Evolutionary conservation across 2,329 filamentous ascomycete species (phyloP).

Genomic region (Ophiobolus disseminans): DNA sequence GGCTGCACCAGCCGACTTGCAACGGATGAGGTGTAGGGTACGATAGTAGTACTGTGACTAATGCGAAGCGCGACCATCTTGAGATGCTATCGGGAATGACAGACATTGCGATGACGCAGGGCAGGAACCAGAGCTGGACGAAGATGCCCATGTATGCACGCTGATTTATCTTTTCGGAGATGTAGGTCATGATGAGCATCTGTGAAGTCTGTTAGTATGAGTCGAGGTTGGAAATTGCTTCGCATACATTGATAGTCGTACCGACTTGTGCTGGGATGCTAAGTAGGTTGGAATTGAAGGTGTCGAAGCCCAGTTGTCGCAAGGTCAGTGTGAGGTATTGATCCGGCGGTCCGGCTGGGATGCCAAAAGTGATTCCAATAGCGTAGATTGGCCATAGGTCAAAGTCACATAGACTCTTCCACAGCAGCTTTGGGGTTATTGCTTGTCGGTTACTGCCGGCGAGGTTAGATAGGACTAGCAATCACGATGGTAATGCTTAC

Average conservation of each 20-base stretch:
- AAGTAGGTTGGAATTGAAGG: conserved; percentile 53
- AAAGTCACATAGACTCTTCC: conserved; percentile 62
- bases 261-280: conserved; percentile 33
- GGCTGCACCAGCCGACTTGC: conserved; percentile 11
- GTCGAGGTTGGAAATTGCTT: neutral
- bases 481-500: neutral
- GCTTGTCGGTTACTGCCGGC: conserved; percentile 56
- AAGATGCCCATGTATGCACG: conserved; percentile 56
- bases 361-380: conserved; percentile 7
- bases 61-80: conserved; percentile 59
- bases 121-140: conserved; percentile 65
- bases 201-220: conserved; percentile 32
- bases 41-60: conserved; percentile 39
- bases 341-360: conserved; percentile 45
- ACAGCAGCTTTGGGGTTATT: conserved; percentile 59
- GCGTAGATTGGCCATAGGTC: neutral
- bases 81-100: conserved; percentile 54
- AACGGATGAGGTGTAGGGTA: conserved; percentile 6
- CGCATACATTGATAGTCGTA: neutral
- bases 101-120: conserved; percentile 61
- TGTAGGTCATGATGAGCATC: conserved; percentile 51
- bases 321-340: conserved; percentile 52
- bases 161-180: conserved; percentile 55
- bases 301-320: conserved; percentile 49
- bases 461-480: conserved; percentile 53